Percentiles rank a stretch among this genome's conserved stretches.
These are phyloP conservation scores for Sporothrix schenckii DNA, from an alignment of 2,329 filamentous ascomycete genomes.

Conservation along the genomic window DNA sequence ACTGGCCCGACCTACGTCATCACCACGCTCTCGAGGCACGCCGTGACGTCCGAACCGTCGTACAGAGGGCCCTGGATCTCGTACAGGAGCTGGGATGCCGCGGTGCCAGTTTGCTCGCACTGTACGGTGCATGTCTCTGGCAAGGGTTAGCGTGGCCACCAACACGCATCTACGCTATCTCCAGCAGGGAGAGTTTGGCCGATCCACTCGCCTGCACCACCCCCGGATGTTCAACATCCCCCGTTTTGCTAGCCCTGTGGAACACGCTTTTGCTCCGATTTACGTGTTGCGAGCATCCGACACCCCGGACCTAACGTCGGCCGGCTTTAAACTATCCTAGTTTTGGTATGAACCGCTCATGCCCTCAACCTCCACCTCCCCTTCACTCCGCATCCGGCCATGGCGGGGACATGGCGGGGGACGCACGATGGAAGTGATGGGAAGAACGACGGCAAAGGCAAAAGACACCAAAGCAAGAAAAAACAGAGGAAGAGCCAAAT, in stretches of 20 bases:
- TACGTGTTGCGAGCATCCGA: slow-evolving; percentile 5
- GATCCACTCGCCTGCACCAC: background rate
- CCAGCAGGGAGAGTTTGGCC: background rate
- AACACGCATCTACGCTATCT: background rate
- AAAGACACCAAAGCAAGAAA: background rate
- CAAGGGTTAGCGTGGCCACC: slow-evolving; percentile 5
- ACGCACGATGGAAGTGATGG: too few species aligned
- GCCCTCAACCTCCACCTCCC: background rate
- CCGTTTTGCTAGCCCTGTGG: slow-evolving; percentile 11
- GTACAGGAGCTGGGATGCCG: slow-evolving; percentile 43
- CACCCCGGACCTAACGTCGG: slow-evolving; percentile 4
- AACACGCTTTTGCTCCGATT: background rate
- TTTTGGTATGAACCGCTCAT: background rate
- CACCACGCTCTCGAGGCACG: slow-evolving; percentile 39
- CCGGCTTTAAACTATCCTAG: background rate
- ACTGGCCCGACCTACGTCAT: slow-evolving; percentile 51
- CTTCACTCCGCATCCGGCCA: background rate
- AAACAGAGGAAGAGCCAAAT: background rate
- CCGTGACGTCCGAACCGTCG: slow-evolving; percentile 43
- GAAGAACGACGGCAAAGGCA: background rate
- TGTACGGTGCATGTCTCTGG: too few species aligned
- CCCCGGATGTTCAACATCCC: slow-evolving; percentile 24
- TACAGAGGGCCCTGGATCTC: slow-evolving; percentile 47
- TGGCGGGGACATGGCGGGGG: background rate
- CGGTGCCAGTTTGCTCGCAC: slow-evolving; percentile 6